Evolutionary conservation across 371 early-diverging fungal genomes (phyloP).

Genomic region (Apophysomyces trapeziformis): DNA sequence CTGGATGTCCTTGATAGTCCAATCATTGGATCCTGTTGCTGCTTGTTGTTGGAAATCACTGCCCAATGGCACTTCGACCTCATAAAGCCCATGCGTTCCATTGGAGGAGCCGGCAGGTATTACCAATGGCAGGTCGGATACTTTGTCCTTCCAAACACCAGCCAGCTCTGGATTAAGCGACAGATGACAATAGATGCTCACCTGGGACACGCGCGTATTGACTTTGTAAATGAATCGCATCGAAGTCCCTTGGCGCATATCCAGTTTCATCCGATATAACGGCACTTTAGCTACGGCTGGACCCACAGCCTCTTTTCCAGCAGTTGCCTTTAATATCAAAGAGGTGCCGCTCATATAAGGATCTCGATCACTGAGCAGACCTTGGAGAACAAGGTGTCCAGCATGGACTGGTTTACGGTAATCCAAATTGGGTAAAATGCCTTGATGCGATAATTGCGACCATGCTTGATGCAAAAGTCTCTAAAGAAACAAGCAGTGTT

Average conservation of each 20-base stretch:
- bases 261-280: not conserved
- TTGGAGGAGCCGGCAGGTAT: not conserved
- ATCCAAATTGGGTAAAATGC: constrained; percentile 48
- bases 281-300: not conserved
- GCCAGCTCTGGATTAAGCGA: not conserved
- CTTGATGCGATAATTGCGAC: constrained; percentile 63
- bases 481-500: constrained; percentile 17
- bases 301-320: not conserved
- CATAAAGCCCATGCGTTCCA: not conserved
- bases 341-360: constrained; percentile 49
- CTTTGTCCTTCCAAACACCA: not conserved
- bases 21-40: not conserved
- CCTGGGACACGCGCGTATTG: not conserved
- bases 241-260: not conserved
- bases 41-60: not conserved
- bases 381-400: not conserved
- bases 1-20: not conserved
- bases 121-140: not conserved
- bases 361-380: constrained; percentile 29
- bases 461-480: constrained; percentile 46
- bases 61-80: not conserved
- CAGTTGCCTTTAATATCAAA: not conserved
- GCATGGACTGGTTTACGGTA: constrained; percentile 15
- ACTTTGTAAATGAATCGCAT: not conserved
- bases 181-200: not conserved